phyloP scores from a whole-genome alignment of 352 stramenopile genomes.

The Globisporangium barbulae region DNA sequence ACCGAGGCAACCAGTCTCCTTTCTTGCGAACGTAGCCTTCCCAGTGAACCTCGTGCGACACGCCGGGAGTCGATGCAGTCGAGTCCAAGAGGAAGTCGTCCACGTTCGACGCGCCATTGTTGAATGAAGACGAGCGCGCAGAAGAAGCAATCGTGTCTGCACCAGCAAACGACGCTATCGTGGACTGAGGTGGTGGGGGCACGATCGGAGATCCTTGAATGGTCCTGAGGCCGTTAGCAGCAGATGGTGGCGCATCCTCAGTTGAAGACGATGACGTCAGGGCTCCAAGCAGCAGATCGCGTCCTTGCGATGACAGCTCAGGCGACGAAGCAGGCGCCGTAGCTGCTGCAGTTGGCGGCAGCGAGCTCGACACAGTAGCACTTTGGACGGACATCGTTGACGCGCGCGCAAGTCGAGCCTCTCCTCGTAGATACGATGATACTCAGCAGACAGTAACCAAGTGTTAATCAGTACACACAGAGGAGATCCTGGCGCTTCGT shows the following conservation, averaged over 20 bases:
- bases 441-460: not conserved
- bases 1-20: constrained; percentile 88
- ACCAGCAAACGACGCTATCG: constrained; percentile 4
- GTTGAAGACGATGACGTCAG: constrained; percentile 19
- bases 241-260: constrained; percentile 1
- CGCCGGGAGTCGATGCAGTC: constrained; percentile 29
- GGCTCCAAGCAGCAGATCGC: constrained; percentile 41
- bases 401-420: not conserved
- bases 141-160: constrained; percentile 12
- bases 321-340: constrained; percentile 14
- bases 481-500: constrained; percentile 19
- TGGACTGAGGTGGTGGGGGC: constrained; percentile 6
- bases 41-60: constrained; percentile 81
- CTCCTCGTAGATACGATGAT: not conserved
- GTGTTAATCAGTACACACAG: not conserved
- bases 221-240: not conserved
- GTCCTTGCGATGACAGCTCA: constrained; percentile 34
- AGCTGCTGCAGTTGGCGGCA: not conserved
- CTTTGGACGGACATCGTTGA: constrained; percentile 11
- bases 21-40: constrained; percentile 89
- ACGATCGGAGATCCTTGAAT: constrained; percentile 1
- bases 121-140: constrained; percentile 19
- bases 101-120: constrained; percentile 1
- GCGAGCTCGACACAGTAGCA: constrained; percentile 4
- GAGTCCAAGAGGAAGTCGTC: constrained; percentile 33